phyloP scores from a whole-genome alignment of 2,329 filamentous ascomycete species.

The Arthrinium phaeospermum region DNA sequence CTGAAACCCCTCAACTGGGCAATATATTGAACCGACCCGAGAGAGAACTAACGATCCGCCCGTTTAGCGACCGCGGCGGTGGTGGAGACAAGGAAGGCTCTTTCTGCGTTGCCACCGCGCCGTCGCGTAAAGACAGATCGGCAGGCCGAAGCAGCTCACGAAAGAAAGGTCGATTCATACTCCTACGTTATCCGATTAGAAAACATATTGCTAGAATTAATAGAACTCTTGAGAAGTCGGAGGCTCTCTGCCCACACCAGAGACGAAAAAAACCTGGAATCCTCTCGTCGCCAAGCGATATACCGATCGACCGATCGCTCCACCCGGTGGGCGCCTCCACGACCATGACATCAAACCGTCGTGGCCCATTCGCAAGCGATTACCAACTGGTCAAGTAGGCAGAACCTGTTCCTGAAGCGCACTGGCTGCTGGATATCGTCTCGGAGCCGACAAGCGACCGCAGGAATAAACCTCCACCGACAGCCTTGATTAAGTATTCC shows the following conservation, averaged over 20 bases:
- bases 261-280: background rate
- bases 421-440: background rate
- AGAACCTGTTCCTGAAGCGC: background rate
- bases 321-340: background rate
- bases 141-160: background rate
- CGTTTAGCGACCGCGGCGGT: background rate
- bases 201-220: background rate
- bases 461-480: too few relatives aligned
- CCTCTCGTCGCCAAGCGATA: background rate
- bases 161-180: background rate
- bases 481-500: too few relatives aligned
- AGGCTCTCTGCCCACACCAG: too few relatives aligned
- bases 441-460: background rate
- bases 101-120: background rate
- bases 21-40: background rate
- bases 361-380: conserved; percentile 2
- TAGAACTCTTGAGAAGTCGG: background rate
- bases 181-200: background rate
- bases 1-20: background rate
- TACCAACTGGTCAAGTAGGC: background rate
- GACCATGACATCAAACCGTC: conserved; percentile 1
- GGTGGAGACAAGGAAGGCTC: background rate
- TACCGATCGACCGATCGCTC: conserved; percentile 2
- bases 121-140: background rate
- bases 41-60: background rate